Evolutionary conservation across 1,284 basidiomycete species (phyloP).

Genomic region (Sanghuangporus sanghuang): DNA sequence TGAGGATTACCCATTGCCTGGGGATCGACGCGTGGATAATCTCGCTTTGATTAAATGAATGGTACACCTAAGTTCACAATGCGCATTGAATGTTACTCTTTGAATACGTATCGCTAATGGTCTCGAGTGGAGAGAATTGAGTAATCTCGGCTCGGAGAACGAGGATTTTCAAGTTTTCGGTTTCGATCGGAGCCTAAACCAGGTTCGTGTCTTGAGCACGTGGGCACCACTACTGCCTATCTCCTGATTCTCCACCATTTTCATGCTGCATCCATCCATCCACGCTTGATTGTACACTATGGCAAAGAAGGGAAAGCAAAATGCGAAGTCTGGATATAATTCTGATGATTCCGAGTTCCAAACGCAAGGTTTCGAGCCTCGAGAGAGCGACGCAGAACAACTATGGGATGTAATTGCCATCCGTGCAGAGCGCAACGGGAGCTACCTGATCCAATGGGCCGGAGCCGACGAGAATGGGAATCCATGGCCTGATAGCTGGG

Average conservation of each 20-base stretch:
- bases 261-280: background rate
- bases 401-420: constrained; percentile 12
- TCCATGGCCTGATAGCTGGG: constrained; percentile 18
- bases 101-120: too few relatives aligned
- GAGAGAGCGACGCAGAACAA: constrained; percentile 9
- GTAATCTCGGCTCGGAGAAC: too few relatives aligned
- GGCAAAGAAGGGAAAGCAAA: too few relatives aligned
- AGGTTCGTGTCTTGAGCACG: background rate
- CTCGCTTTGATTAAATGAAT: too few relatives aligned
- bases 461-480: constrained; percentile 14
- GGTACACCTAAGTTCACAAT: too few relatives aligned
- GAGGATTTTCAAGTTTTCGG: too few relatives aligned
- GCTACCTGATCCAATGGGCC: constrained; percentile 12
- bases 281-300: background rate
- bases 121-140: too few relatives aligned
- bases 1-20: too few relatives aligned
- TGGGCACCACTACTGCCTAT: background rate
- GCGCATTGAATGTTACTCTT: too few relatives aligned
- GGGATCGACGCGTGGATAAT: too few relatives aligned
- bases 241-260: too few relatives aligned
- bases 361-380: constrained; percentile 14
- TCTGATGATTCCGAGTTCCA: background rate
- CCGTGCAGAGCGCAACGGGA: constrained; percentile 4
- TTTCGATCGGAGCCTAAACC: background rate
- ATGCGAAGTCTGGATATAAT: background rate